Evolutionary conservation across 1,284 basidiomycete genomes (phyloP), one percentile per base, ranked within the genome.

Genomic region (Afroboletus lepidellus): DNA sequence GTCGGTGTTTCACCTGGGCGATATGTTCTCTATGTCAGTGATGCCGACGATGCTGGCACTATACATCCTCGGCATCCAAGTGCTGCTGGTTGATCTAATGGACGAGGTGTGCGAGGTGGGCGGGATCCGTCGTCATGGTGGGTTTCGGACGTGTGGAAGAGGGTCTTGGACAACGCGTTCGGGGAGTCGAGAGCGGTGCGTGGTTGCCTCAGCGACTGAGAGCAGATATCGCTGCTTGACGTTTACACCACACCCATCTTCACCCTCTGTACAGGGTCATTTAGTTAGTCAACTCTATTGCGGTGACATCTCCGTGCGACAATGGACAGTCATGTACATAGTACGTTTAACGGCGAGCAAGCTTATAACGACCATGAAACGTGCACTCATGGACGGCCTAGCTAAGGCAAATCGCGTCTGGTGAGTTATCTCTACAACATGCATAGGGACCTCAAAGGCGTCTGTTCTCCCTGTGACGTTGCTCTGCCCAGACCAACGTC

Each of bases 261-360:
- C 77, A 74, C 25, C 75, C 74, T 45, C 60, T 82, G 25, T 78
- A 75, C 46, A 80, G 80, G 3, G 73, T 82, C 46, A 61, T 79
- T 15, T 77, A 79, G 58, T 73, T 72, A 3, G 61, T 69, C 24
- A 70, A 73, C 25, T 76, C 77, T 41, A 71, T 82, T 30, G 80
- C 76, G 11, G 81, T 83, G 80, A 79, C 83, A 0, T 83, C 80
- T 3, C 76, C 75, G 8, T 83, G 81, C 79, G 80, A 78, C 58
- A 73, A 76, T 43, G 81, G 18, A 80, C 76, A 5, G 68, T 83
- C 48, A 72, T 68, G 48, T n/a, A n/a, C n/a, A n/a, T 64, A 74
- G 29, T 82, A 80, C 59, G 60, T 83, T 46, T 70, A 70, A 52
- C 64, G 69, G 8, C 48, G 52, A 23, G 72, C 67, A 43, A n/a